Evolutionary conservation across 768 basidiomycete genomes (phyloP), one percentile per base, ranked within the genome.

Genomic region (Sporobolomyces roseus): DNA sequence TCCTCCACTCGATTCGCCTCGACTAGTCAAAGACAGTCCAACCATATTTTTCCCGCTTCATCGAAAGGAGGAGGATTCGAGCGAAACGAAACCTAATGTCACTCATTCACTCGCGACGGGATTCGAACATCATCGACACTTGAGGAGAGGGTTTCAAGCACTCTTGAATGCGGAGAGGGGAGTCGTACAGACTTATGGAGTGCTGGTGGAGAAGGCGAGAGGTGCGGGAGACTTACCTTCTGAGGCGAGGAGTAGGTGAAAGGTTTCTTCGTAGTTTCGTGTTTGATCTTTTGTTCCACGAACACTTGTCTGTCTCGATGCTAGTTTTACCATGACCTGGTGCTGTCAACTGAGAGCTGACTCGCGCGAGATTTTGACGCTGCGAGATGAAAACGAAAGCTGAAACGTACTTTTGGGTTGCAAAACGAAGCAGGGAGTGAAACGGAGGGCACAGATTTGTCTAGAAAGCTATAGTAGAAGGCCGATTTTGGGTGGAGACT

Each of bases 1-100:
- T 30, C 56, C 56, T 29, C 38, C 38, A 4, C 56, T 43, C 19
- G 38, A 45, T 58, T 58, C 56, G 2, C 56, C 38, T 30, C 38
- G 56, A 45, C n/a, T 45, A 27, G 17, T 45, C 38, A 30, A 4
- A 13, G 56, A 58, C 29, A 27, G 38, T 29, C 41, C 56, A 41
- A 41, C 56, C 27, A 29, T 58, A 3, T 58, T 58, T 32, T 41
- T 43, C 23, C 7, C 54, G 19, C 2, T n/a, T 2, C 23, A 4
- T 16, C 35, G 54, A 19, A 36, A 36, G 10, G 32, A 54, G 35
- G n/a, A 48, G 30, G 32, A 54, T 25, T 35, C 21, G 8, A n/a
- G 27, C 35, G 54, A 36, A 19, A 41, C 6, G 33, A n/a, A 41
- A 30, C n/a, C 25, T 10, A 41, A n/a, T 23, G 54, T 56, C 4